Evolutionary conservation across 306 rosid genomes (phyloP), one percentile per base, ranked within the genome.

Genomic region (Fragaria iinumae): DNA sequence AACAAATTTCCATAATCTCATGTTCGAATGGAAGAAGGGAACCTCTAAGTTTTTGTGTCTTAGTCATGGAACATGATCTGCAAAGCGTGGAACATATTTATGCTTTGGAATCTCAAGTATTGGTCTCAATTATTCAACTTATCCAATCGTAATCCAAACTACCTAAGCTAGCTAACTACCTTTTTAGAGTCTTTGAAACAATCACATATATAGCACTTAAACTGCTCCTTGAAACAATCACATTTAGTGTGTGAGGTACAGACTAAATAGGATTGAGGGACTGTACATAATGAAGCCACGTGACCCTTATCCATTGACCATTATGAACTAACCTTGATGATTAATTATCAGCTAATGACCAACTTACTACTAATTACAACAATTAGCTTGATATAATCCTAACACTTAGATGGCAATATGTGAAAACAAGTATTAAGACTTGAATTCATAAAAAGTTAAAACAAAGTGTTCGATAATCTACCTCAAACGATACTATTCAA

Each of bases 111-210:
- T 65, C 48, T 63, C 11, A 63, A 32, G 36, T 25, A 27, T n/a
- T 55, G 36, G 32, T 3, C 44, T 32, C 68, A 16, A 63, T 63
- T 63, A 63, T 12, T 63, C 16, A 32, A 63, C 20, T 2, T 14
- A 1, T 29, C 32, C 39, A 32, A 29, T 63, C 68, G 68, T 63
- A 32, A 48, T 57, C 77, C 68, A 73, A 73, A 57, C 43, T 39
- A 73, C 67, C 55, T 56, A 21, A 20, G 13, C 21, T 13, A 72
- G 38, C 50, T 55, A 72, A 21, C 50, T 38, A 72, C 50, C 12
- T 20, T 3, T 60, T 12, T 27, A 25, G 27, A 59, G 67, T 11
- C 11, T 57, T 57, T 23, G 59, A 53, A 53, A 53, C 20, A 4
- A 20, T 53, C 25, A 53, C 60, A 53, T 41, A 2, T 29, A 29